These are phyloP conservation scores for Stygiomarasmius scandens DNA, from an alignment of 1,284 basidiomycete species.

Conservation along the genomic window DNA sequence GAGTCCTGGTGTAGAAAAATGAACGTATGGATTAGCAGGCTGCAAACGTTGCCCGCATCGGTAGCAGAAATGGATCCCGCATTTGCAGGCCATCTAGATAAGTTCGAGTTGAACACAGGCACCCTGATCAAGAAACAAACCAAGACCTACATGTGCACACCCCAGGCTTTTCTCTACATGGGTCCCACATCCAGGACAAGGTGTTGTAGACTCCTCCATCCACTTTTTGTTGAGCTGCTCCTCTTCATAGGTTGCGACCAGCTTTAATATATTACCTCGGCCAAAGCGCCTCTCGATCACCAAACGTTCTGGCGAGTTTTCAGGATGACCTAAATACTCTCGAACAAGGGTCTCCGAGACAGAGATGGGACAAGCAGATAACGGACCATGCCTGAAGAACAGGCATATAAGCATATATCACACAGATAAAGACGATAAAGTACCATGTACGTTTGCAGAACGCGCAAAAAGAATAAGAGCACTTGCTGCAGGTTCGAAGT, in stretches of 20 bases:
- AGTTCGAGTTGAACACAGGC: conserved; percentile 2
- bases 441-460: conserved; percentile 78
- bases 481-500: conserved; percentile 67
- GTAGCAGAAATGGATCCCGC: conserved; percentile 77
- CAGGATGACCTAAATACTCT: conserved; percentile 60
- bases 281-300: conserved; percentile 67
- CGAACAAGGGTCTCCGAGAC: conserved; percentile 61
- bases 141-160: conserved; percentile 69
- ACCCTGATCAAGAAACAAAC: background rate
- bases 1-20: conserved; percentile 62
- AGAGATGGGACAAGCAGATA: conserved; percentile 64
- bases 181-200: conserved; percentile 72
- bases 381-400: conserved; percentile 70
- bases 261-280: conserved; percentile 49
- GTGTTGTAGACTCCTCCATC: conserved; percentile 61
- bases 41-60: conserved; percentile 63
- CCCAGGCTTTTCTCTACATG: conserved; percentile 75
- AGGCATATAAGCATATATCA: background rate
- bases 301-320: conserved; percentile 48
- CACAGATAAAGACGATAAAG: conserved; percentile 15
- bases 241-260: conserved; percentile 65
- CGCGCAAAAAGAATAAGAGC: conserved; percentile 72
- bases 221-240: conserved; percentile 68
- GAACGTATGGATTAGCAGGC: conserved; percentile 60
- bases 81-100: conserved; percentile 76